Conservation (phyloP, 2,329 filamentous ascomycete species). For the Sporothrix dimorphospora region DNA sequence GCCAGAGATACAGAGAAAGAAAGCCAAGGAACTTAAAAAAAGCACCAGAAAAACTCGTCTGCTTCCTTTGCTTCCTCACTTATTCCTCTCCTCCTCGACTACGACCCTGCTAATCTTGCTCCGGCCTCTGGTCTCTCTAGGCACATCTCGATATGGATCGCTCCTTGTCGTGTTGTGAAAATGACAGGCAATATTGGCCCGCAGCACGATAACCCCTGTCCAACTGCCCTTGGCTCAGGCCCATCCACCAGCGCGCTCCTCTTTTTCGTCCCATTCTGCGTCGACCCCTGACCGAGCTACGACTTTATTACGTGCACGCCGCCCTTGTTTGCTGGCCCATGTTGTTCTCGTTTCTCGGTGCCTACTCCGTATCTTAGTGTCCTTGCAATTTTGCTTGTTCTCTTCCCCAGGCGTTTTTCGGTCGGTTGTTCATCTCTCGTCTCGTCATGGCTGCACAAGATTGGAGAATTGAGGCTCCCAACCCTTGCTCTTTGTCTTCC, state of each 20-base stretch:
- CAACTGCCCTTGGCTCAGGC: slow-evolving; percentile 1
- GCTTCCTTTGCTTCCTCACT: slow-evolving; percentile 3
- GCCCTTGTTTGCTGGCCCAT: not conserved
- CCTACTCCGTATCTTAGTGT: not conserved
- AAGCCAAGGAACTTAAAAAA: slow-evolving; percentile 6
- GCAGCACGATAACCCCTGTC: not conserved
- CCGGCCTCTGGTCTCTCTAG: not conserved
- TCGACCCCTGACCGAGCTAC: not conserved
- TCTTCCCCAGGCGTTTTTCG: not conserved
- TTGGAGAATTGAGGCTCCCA: not conserved
- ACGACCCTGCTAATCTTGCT: slow-evolving; percentile 14
- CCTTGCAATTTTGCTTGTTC: slow-evolving; percentile 9
- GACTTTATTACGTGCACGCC: slow-evolving; percentile 18
- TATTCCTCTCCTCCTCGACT: not conserved
- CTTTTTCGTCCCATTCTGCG: not conserved
- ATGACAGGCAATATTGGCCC: slow-evolving; percentile 18
- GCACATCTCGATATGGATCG: slow-evolving; percentile 11
- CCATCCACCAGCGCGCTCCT: not conserved
- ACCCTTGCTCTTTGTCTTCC: not conserved
- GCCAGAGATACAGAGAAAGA: not conserved
- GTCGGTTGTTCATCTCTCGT: not conserved
- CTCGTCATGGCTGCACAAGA: not conserved
- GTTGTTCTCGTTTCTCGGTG: not conserved
- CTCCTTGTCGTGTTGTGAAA: slow-evolving; percentile 14
- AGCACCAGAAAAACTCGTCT: slow-evolving; percentile 8